phyloP scores from a whole-genome alignment of 768 basidiomycete genomes.

The Boletus rufocinnamomeus region DNA sequence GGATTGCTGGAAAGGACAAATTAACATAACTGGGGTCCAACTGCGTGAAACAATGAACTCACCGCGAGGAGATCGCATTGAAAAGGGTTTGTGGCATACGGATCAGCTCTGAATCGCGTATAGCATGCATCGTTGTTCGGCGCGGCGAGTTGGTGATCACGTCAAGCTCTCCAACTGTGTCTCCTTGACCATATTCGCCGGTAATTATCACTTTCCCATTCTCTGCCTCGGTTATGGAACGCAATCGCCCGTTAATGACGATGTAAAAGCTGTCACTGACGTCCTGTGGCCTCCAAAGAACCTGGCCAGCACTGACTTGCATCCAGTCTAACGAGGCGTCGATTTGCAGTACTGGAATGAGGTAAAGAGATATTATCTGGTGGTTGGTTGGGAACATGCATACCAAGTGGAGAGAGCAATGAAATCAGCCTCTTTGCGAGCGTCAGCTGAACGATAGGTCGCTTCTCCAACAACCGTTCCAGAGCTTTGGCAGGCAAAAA shows the following conservation, averaged over 20 bases:
- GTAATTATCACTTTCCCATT: constrained; percentile 77
- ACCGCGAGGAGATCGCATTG: constrained; percentile 93
- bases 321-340: constrained; percentile 98
- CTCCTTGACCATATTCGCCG: constrained; percentile 95
- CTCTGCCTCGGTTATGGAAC: constrained; percentile 83
- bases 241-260: constrained; percentile 93
- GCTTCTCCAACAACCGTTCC: constrained; percentile 87
- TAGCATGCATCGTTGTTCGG: constrained; percentile 92
- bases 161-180: constrained; percentile 95
- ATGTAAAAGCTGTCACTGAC: constrained; percentile 96
- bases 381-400: constrained; percentile 17
- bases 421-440: constrained; percentile 96
- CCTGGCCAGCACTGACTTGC: constrained; percentile 94
- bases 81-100: constrained; percentile 97
- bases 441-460: constrained; percentile 94
- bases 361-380: constrained; percentile 8
- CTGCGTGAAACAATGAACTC: constrained; percentile 16
- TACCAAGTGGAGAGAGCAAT: constrained; percentile 88
- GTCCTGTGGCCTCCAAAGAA: constrained; percentile 91
- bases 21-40: not conserved
- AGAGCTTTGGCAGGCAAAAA: constrained; percentile 88
- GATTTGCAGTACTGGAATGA: constrained; percentile 80
- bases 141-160: constrained; percentile 91
- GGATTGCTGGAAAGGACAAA: constrained; percentile 57
- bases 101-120: constrained; percentile 96